A percentile compares a stretch with the other conserved stretches of the same genome.
These are phyloP conservation scores for Kodamaea fungicola DNA, from an alignment of 1,139 yeast genomes.

Conservation along the genomic window DNA sequence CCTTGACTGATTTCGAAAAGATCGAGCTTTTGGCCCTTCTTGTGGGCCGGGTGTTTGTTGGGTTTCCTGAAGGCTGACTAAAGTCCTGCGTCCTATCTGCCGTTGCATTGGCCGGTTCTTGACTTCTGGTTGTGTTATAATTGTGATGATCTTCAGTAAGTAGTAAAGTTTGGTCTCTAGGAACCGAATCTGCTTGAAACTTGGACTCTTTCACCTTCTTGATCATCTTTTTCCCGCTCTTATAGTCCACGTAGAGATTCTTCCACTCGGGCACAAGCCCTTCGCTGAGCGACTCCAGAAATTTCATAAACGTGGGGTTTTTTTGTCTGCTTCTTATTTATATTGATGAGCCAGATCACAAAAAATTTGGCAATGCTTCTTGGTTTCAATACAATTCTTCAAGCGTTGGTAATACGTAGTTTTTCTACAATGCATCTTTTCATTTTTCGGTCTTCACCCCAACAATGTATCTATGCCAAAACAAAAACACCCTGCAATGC, in stretches of 20 bases:
- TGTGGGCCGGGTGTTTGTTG: slow-evolving; percentile 12
- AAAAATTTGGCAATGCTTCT: too few relatives aligned
- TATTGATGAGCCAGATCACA: too few relatives aligned
- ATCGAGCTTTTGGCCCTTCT: slow-evolving; percentile 22
- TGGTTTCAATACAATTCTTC: too few relatives aligned
- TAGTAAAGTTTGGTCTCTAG: slow-evolving; percentile 18
- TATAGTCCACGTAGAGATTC: slow-evolving; percentile 75
- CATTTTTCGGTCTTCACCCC: too few relatives aligned
- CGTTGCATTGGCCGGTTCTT: slow-evolving; percentile 2
- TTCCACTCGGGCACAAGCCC: slow-evolving; percentile 84
- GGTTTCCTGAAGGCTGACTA: neutral
- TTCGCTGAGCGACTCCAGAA: slow-evolving; percentile 56
- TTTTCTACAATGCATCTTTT: too few relatives aligned
- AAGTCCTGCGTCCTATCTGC: slow-evolving; percentile 1
- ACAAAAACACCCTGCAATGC: too few relatives aligned
- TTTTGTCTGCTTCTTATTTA: too few relatives aligned
- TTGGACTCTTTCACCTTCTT: slow-evolving; percentile 18
- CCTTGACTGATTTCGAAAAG: slow-evolving; percentile 12
- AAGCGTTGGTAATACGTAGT: too few relatives aligned
- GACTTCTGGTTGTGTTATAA: slow-evolving; percentile 1
- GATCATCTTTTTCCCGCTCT: slow-evolving; percentile 44
- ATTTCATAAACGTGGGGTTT: slow-evolving; percentile 41
- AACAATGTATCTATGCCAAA: too few relatives aligned
- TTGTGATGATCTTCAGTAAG: slow-evolving; percentile 8
- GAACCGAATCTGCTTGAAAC: slow-evolving; percentile 3